phyloP scores from a whole-genome alignment of 768 basidiomycete species.

The Cantharellus anzutake region DNA sequence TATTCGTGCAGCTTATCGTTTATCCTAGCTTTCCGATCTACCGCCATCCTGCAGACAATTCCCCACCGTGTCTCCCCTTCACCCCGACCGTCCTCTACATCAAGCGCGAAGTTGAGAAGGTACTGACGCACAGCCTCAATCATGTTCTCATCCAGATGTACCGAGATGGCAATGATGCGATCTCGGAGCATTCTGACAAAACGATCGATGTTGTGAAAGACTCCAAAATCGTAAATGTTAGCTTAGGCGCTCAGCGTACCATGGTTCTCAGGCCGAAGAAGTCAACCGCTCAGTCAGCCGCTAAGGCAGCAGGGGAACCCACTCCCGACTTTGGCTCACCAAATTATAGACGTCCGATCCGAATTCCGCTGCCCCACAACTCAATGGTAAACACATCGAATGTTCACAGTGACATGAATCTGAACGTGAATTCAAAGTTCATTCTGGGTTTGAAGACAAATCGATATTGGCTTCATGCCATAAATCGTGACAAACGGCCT shows the following conservation, averaged over 20 bases:
- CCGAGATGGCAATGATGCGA: constrained; percentile 60
- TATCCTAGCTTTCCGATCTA: constrained; percentile 49
- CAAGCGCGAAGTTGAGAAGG: constrained; percentile 39
- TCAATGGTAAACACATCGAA: constrained; percentile 26
- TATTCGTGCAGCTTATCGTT: not conserved
- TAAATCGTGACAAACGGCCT: constrained; percentile 57
- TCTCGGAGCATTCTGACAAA: constrained; percentile 77
- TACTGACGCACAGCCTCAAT: constrained; percentile 48
- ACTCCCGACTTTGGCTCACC: constrained; percentile 4
- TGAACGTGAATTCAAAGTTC: constrained; percentile 19
- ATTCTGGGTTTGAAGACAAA: constrained; percentile 61
- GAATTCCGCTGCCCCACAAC: constrained; percentile 58
- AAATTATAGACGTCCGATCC: constrained; percentile 24
- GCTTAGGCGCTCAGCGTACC: constrained; percentile 51
- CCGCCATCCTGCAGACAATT: constrained; percentile 65
- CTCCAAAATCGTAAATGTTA: constrained; percentile 64
- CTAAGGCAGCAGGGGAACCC: not conserved
- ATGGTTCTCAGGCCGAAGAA: constrained; percentile 13
- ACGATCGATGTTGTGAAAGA: constrained; percentile 62
- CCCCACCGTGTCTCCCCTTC: constrained; percentile 46
- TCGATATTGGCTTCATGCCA: constrained; percentile 53
- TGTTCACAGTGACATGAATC: not conserved
- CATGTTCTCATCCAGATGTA: constrained; percentile 73
- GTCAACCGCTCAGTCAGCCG: not conserved
- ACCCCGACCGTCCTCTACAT: constrained; percentile 49